These are phyloP conservation scores for Phytophthora chlamydospora DNA, from an alignment of 352 stramenopile genomes.

Conservation along the genomic window DNA sequence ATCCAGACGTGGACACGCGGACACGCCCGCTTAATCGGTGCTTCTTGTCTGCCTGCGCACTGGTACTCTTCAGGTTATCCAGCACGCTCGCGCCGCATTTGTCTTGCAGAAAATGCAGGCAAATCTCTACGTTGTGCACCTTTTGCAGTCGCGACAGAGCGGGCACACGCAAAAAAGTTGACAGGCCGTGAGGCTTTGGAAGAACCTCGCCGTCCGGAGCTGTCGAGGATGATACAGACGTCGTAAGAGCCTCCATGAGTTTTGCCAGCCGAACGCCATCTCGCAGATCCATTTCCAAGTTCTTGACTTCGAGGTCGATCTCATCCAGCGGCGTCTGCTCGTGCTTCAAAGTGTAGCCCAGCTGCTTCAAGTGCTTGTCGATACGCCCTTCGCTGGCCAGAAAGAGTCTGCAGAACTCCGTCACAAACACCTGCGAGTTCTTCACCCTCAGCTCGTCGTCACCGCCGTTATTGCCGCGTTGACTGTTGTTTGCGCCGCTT, in stretches of 20 bases:
- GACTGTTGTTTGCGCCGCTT: neutral
- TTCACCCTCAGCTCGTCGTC: constrained; percentile 75
- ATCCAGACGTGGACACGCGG: constrained; percentile 44
- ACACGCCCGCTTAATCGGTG: constrained; percentile 29
- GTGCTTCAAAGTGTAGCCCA: constrained; percentile 91
- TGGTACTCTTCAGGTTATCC: constrained; percentile 52
- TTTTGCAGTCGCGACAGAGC: constrained; percentile 95
- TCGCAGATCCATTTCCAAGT: constrained; percentile 95
- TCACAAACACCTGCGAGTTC: constrained; percentile 92
- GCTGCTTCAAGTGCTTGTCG: constrained; percentile 91
- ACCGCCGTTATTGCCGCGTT: constrained; percentile 12
- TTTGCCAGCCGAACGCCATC: constrained; percentile 95
- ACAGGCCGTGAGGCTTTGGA: constrained; percentile 42
- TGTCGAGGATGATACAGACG: constrained; percentile 11
- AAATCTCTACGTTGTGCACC: constrained; percentile 96
- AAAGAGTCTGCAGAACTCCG: constrained; percentile 93
- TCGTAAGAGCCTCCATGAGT: constrained; percentile 92
- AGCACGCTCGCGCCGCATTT: constrained; percentile 68
- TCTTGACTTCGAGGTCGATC: constrained; percentile 92
- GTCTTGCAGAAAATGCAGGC: constrained; percentile 82
- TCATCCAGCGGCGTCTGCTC: constrained; percentile 95
- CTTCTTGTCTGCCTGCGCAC: constrained; percentile 15
- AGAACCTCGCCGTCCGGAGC: constrained; percentile 3
- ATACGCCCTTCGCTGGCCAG: constrained; percentile 95
- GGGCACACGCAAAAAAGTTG: constrained; percentile 91